Conservation (phyloP, 495 filamentous ascomycete genomes). For the Margaritispora aquatica region DNA sequence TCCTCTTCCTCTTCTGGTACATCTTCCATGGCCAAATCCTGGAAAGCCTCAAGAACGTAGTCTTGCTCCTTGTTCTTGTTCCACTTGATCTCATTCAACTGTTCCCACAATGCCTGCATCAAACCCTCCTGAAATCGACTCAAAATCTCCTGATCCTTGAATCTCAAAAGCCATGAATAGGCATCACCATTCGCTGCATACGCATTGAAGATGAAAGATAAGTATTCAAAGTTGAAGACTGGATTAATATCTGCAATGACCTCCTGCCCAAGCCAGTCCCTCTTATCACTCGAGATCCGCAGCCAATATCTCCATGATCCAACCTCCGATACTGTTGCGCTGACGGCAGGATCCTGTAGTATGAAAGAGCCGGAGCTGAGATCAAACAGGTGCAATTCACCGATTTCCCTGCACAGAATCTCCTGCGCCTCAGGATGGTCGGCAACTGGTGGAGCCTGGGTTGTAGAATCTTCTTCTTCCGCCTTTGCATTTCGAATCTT, state of each 20-base stretch:
- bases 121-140: conserved; percentile 90
- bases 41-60: conserved; percentile 93
- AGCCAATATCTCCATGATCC: conserved; percentile 96
- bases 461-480: conserved; percentile 30
- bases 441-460: conserved; percentile 52
- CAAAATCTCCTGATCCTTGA: conserved; percentile 72
- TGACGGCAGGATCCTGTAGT: conserved; percentile 65
- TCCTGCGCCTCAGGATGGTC: conserved; percentile 63
- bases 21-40: conserved; percentile 91
- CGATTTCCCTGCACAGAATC: conserved; percentile 65
- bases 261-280: conserved; percentile 82
- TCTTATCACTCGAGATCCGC: conserved; percentile 70
- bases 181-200: conserved; percentile 83
- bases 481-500: conserved; percentile 18
- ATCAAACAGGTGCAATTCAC: conserved; percentile 92
- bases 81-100: conserved; percentile 94
- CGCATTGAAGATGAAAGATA: conserved; percentile 98
- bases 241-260: conserved; percentile 90
- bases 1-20: conserved; percentile 56
- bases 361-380: conserved; percentile 78
- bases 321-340: conserved; percentile 76
- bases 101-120: conserved; percentile 95
- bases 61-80: conserved; percentile 86
- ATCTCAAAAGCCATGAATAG: conserved; percentile 92
- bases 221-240: conserved; percentile 96